phyloP scores from a whole-genome alignment of 805 yeast species.

The Cyberlindnera xylosilytica region DNA sequence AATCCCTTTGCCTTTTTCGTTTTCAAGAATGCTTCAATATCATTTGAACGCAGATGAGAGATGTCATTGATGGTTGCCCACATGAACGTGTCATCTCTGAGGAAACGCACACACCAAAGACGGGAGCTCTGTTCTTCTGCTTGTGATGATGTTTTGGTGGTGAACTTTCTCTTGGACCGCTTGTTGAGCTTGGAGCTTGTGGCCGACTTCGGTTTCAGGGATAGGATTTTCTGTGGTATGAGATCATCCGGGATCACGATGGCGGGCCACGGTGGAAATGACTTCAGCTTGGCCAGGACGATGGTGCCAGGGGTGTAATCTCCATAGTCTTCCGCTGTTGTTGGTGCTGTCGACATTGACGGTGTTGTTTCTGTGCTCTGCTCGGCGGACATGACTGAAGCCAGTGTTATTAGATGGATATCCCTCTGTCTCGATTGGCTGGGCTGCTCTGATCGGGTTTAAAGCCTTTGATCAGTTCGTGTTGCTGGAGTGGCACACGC shows the following conservation, averaged over 20 bases:
- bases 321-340: constrained; percentile 17
- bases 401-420: too few species aligned
- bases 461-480: too few species aligned
- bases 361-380: not conserved
- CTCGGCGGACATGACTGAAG: too few species aligned
- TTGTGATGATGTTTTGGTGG: not conserved
- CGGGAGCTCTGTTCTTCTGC: constrained; percentile 10
- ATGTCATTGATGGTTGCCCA: constrained; percentile 60
- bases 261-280: constrained; percentile 91
- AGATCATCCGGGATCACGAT: constrained; percentile 62
- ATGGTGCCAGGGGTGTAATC: constrained; percentile 46
- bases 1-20: constrained; percentile 40
- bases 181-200: constrained; percentile 11
- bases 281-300: constrained; percentile 79
- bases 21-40: constrained; percentile 39
- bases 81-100: constrained; percentile 68
- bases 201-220: constrained; percentile 45
- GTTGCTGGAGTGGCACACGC: too few species aligned
- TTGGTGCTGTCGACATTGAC: too few species aligned
- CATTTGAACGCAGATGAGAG: constrained; percentile 39
- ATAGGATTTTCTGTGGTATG: constrained; percentile 54
- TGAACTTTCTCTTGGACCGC: constrained; percentile 11
- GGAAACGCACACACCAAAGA: constrained; percentile 58
- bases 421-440: too few species aligned
- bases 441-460: too few species aligned